Evolutionary conservation across 1,284 basidiomycete species (phyloP), one percentile per base, ranked within the genome.

Genomic region (Mycosarcoma maydis): DNA sequence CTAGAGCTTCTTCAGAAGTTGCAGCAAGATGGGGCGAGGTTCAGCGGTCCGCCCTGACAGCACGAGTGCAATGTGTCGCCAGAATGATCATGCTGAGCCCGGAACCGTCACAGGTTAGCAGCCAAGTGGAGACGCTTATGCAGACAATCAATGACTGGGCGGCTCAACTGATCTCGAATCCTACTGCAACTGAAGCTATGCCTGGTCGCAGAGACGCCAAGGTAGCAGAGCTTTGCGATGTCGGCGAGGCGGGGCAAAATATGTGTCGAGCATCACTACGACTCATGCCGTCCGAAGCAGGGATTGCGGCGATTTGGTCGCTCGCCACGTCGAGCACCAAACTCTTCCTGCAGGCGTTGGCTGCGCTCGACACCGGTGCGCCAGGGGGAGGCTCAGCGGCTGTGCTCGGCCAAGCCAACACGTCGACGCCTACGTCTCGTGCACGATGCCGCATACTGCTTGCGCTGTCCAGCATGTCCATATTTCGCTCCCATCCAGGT

Each of bases 371-470:
- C 36, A 66, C 73, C 1, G 51, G 60, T 19, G 33, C 56, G 2
- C 40, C 49, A 8, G 55, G 59, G 4, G 49, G 53, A 26, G 58
- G 59, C 3, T 36, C 48, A 3, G 52, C 61, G 4, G 73, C 52
- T 9, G 65, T 73, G 16, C 41, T 76, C 19, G 73, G 73, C 4
- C 62, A 60, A 26, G 48, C 56, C 22, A 70, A 76, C 49, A 59
- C 72, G 0, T 71, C 66, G 20, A 76, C 72, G 24, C 59, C 72
- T 0, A 68, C 73, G 10, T 67, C 66, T 19, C 50, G 73, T 23
- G 57, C 64, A 17, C 43, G 73, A 32, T 57, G 53, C 30, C 55
- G 54, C 4, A 67, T 76, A 19, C 54, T 65, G 29, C 32, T 62
- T 6, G 55, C 53, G 5, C 50, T 76, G 3, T 57, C 67, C 11